These are phyloP conservation scores for Lathyrus oleraceus DNA, from an alignment of 306 rosid species.

Conservation along the genomic window DNA sequence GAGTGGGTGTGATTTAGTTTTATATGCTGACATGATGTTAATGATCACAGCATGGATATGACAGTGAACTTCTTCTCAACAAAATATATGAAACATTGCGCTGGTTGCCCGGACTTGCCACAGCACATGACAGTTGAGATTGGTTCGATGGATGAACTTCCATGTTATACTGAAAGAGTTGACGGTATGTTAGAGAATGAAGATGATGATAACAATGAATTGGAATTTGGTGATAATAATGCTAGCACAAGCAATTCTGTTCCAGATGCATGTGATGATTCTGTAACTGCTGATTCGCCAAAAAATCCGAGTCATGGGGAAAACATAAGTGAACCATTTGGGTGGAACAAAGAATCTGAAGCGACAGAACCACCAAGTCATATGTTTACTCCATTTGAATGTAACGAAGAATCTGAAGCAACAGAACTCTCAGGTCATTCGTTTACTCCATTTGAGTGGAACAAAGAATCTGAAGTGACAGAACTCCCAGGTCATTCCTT, in stretches of 20 bases:
- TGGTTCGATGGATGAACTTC: slow-evolving; percentile 75
- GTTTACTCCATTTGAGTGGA: slow-evolving; percentile 29
- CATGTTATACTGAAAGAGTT: slow-evolving; percentile 59
- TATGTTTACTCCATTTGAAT: slow-evolving; percentile 26
- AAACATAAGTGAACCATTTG: slow-evolving; percentile 14
- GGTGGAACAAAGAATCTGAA: slow-evolving; percentile 37
- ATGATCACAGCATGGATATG: slow-evolving; percentile 68
- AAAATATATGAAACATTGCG: slow-evolving; percentile 67
- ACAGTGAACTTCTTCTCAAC: slow-evolving; percentile 85
- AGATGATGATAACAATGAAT: slow-evolving; percentile 43
- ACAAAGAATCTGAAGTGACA: slow-evolving; percentile 12
- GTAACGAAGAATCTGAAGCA: slow-evolving; percentile 36
- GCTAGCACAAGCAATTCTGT: slow-evolving; percentile 26
- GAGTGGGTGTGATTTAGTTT: background rate
- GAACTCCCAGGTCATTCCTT: slow-evolving; percentile 28
- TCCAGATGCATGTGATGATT: slow-evolving; percentile 37
- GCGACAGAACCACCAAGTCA: slow-evolving; percentile 29
- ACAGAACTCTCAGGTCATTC: slow-evolving; percentile 31
- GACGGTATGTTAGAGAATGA: slow-evolving; percentile 52
- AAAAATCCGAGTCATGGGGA: slow-evolving; percentile 13
- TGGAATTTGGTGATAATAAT: slow-evolving; percentile 36
- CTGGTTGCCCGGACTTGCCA: slow-evolving; percentile 79
- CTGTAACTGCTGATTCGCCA: slow-evolving; percentile 24
- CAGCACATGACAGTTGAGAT: slow-evolving; percentile 65
- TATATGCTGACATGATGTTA: slow-evolving; percentile 35